Base-by-base conservation (phyloP, 768 basidiomycete species). In the Auriscalpium microsporum region DNA sequence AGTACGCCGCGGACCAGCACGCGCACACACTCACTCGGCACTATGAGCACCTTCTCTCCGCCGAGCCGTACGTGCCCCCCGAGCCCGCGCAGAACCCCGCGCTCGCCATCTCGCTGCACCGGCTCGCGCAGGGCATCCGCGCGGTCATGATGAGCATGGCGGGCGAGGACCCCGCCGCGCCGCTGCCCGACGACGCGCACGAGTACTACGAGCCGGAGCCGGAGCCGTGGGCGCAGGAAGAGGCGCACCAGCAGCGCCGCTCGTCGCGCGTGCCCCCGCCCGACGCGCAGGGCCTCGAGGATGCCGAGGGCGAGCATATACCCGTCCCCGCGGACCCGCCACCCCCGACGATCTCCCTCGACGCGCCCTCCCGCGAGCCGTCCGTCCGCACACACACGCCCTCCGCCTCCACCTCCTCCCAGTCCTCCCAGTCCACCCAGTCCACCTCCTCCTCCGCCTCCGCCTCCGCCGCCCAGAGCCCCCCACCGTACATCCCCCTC, bases 1-100 rank as follows among this genome's bases (percentile, higher is more conserved):
- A 97, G 94, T 72, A 87, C 58, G 90, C 94, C n/a, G 88, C 93
- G 0, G 90, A 94, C 65, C 86, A 87, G 58, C 92, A 97, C 65
- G 91, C 96, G 64, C 75, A 87, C 10, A 88, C 87, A 0, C 73
- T 97, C 13, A 87, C 87, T 50, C 83, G 86, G 50, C 94, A 98
- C 67, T 98, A 98, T 69, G 94, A 97, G 66, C 72, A 77, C 10
- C 78, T 97, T 10, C 80, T 97, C 82, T 3, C 84, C 81, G 45
- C 86, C 86, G 61, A 76, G 75, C 14, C 79, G 34, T 72, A 69
- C 45, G 68, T 78, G 53, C 77, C 80, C 53, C 68, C 73, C 42
- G 82, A 86, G 66, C 75, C 86, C 19, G 72, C 78, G 36, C 73
- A 76, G 40, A 79, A 82, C 52, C 76, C 82, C 1, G 80, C 83